Percentiles rank a stretch among this genome's conserved stretches.
These are phyloP conservation scores for Chlamydomonas reinhardtii DNA, from an alignment of 163 green algal genomes.

Conservation along the genomic window DNA sequence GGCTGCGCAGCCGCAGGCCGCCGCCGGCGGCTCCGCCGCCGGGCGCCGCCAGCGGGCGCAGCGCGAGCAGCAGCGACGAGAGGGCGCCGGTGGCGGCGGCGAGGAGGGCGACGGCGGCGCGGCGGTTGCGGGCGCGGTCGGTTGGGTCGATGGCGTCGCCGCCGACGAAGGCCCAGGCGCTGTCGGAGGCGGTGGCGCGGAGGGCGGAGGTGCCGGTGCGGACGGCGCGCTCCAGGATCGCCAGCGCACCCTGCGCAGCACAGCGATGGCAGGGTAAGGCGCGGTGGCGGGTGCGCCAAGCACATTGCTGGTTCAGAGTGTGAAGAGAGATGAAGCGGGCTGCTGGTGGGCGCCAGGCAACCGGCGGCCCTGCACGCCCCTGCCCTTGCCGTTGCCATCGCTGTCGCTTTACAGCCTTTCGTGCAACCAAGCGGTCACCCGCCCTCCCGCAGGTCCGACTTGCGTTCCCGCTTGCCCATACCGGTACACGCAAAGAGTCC, in stretches of 20 bases:
- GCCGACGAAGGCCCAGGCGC: conserved; percentile 34
- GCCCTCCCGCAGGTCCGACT: no score
- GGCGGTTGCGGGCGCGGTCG: conserved; percentile 25
- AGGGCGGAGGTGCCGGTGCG: conserved; percentile 45
- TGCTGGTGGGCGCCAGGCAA: no score
- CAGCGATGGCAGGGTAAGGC: no score
- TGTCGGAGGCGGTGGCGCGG: conserved; percentile 37
- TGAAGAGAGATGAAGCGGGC: no score
- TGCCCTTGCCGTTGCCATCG: no score
- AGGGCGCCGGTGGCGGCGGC: not conserved
- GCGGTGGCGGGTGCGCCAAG: no score
- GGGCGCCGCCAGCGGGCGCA: not conserved
- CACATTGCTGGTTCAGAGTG: no score
- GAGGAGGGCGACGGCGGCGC: conserved; percentile 31
- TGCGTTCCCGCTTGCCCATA: no score
- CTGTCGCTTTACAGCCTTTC: no score
- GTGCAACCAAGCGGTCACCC: no score
- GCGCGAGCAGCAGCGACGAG: conserved; percentile 25
- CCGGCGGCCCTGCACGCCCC: no score
- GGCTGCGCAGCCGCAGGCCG: conserved; percentile 15
- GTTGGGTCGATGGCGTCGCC: conserved; percentile 46
- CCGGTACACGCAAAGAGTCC: no score
- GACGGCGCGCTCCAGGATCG: conserved; percentile 52
- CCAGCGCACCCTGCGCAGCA: conserved; percentile 28
- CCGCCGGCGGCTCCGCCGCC: not conserved